A percentile compares a stretch with the other conserved stretches of the same genome.
Evolutionary conservation across 306 rosid genomes (phyloP).

Genomic region (Astragalus glycyphyllos): DNA sequence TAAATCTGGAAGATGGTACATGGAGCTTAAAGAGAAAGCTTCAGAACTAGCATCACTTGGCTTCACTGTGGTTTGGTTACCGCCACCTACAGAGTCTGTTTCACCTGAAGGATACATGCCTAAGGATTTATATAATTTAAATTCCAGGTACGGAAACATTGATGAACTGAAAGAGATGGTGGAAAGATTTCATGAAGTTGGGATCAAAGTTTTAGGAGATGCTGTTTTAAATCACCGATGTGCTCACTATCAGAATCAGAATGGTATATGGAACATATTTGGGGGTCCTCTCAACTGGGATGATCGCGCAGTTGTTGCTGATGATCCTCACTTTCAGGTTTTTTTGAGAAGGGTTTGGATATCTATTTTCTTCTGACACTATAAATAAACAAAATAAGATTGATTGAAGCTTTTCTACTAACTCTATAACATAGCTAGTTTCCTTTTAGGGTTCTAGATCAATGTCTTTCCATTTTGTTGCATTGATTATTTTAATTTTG

Average conservation of each 20-base stretch:
- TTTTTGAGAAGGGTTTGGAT: slow-evolving; percentile 18
- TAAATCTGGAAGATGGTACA: slow-evolving; percentile 83
- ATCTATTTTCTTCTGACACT: background rate
- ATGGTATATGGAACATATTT: slow-evolving; percentile 87
- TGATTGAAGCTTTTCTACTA: slow-evolving; percentile 12
- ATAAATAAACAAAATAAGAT: slow-evolving; percentile 24
- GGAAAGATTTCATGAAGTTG: slow-evolving; percentile 66
- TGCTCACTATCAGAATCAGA: slow-evolving; percentile 73
- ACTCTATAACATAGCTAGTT: background rate
- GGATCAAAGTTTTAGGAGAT: slow-evolving; percentile 82
- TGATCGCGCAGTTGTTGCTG: slow-evolving; percentile 80
- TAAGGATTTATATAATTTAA: slow-evolving; percentile 80
- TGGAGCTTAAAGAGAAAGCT: slow-evolving; percentile 71
- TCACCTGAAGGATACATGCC: slow-evolving; percentile 97
- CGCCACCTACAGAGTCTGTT: slow-evolving; percentile 93
- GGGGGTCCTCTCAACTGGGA: slow-evolving; percentile 92
- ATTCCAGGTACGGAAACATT: slow-evolving; percentile 86
- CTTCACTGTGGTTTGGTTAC: slow-evolving; percentile 82
- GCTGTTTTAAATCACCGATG: slow-evolving; percentile 93
- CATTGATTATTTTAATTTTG: slow-evolving; percentile 8
- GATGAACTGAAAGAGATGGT: slow-evolving; percentile 80
- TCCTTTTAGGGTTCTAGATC: background rate
- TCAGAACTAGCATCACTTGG: slow-evolving; percentile 72
- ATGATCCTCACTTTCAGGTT: slow-evolving; percentile 97
- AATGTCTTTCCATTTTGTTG: background rate